Conservation (phyloP, 306 rosid species). For the Quillaja saponaria region DNA sequence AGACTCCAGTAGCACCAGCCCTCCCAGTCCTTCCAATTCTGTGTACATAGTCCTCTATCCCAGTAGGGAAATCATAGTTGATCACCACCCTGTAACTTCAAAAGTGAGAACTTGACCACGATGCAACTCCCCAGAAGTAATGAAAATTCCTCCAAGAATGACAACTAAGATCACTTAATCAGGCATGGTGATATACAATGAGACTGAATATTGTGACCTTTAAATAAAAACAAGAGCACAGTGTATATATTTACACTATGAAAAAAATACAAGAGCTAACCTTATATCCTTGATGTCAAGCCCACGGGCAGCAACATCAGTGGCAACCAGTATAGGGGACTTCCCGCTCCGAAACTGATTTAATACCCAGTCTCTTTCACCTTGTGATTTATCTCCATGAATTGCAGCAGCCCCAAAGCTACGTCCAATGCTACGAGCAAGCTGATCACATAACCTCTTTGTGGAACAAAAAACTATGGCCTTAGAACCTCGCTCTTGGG, state of each 20-base stretch:
- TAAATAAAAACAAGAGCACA: not conserved
- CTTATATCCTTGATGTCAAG: conserved; percentile 99
- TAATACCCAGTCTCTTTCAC: conserved; percentile 93
- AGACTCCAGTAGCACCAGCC: conserved; percentile 94
- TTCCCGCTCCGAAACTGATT: conserved; percentile 91
- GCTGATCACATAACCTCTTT: conserved; percentile 93
- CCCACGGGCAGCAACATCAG: conserved; percentile 99
- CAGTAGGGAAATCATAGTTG: conserved; percentile 97
- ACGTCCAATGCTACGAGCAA: conserved; percentile 83
- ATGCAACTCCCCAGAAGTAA: not conserved
- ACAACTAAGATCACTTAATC: conserved; percentile 18
- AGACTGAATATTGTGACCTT: not conserved
- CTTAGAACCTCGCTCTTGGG: conserved; percentile 94
- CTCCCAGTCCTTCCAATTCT: conserved; percentile 98
- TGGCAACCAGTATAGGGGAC: conserved; percentile 91
- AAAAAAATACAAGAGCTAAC: conserved; percentile 34
- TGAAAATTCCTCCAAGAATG: not conserved
- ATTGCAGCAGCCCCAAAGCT: conserved; percentile 94
- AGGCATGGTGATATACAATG: conserved; percentile 7
- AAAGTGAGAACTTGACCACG: conserved; percentile 1
- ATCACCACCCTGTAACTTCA: conserved; percentile 74
- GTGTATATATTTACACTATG: too few relatives aligned
- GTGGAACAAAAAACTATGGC: conserved; percentile 92
- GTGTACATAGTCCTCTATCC: conserved; percentile 95
- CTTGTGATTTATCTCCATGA: conserved; percentile 98